Base-by-base conservation (phyloP, 768 basidiomycete species). In the Tylopilus balloui region DNA sequence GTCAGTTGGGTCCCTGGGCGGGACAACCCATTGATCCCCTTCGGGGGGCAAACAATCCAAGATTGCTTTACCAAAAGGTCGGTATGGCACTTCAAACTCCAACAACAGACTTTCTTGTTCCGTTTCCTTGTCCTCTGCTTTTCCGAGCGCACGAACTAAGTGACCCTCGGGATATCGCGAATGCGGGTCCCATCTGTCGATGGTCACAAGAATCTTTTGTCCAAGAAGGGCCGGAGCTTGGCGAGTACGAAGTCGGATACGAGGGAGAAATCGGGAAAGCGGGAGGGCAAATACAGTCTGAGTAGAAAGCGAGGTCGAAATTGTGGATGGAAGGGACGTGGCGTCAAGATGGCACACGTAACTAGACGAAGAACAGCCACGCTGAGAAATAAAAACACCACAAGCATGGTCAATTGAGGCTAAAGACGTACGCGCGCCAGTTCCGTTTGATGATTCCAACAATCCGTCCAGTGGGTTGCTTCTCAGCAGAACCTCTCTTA, bases 151-250 rank as follows among this genome's bases (percentile, higher is more conserved):
- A 35, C 95, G 83, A 19, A 98, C 94, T 54, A 99, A 92, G 64
- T 99, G 96, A 0, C 96, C 96, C 59, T 97, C 94, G 0, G 96
- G 96, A 62, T 97, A 96, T 17, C 92, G 79, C 1, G 89, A 92
- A 10, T 82, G 86, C 6, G 73, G 70, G 23, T 89, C 84, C 96
- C 96, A 99, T 35, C 85, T 75, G 63, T 99, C 96, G 58, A 98
- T 91, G 3, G 90, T 86, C 36, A 98, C 92, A 21, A 99, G 80
- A 56, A 99, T 95, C 66, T 99, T 98, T 66, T 99, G 94, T 31
- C 84, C 82, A 15, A 96, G 68, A 14, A 99, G 81, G 2, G 79
- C 68, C 0, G 92, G 88, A 1, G 93, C 94, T 73, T 99, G 96
- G 6, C 96, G 87, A 0, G 96, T 99, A 29, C 93, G 84, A 35